Evolutionary conservation across 1,284 basidiomycete genomes (phyloP), one percentile per base, ranked within the genome.

Genomic region (Schizophyllum commune): DNA sequence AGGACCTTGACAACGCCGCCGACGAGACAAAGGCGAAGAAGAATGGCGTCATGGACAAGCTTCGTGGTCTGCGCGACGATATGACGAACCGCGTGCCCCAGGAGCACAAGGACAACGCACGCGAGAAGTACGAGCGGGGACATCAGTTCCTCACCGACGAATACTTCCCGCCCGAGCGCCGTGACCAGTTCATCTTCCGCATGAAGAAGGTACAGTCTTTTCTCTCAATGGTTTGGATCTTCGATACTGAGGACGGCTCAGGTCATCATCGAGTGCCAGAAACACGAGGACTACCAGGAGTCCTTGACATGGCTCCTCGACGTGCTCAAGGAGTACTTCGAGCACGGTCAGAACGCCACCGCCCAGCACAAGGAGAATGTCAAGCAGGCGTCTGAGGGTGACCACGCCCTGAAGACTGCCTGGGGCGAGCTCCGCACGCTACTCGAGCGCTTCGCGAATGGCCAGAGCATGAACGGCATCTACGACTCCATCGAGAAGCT

Each of bases 231-330:
- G 13, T 19, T 6, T n/a, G n/a, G 13, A 56, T 7, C 15, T 15
- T n/a, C 20, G 21, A 8, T 1, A 52, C 56, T 55, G 9, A 56
- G 21, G 13, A 22, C 27, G 1, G 62, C 34, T 7, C 64, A 92
- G 88, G 91, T 94, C 52, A 84, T 97, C 64, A 81, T 95, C 62
- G 96, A 98, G 74, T 94, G 92, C 74, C 96, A 98, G 77, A 86
- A 89, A 71, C 93, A 96, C 76, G 83, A 88, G 62, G 91, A 96
- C 70, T 98, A 97, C 75, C 91, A 95, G 68, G 86, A 85, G 60
- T 86, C 89, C 47, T 83, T 95, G 65, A 76, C 75, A 19, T 95
- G 92, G 91, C 78, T 94, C 47, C 78, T 95, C 55, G 76, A 79
- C 58, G 80, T 83, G 62, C 70, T 91, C n/a, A 84, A 88, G 70